Base-by-base conservation (phyloP, 306 rosid genomes). In the Quercus cerris region DNA sequence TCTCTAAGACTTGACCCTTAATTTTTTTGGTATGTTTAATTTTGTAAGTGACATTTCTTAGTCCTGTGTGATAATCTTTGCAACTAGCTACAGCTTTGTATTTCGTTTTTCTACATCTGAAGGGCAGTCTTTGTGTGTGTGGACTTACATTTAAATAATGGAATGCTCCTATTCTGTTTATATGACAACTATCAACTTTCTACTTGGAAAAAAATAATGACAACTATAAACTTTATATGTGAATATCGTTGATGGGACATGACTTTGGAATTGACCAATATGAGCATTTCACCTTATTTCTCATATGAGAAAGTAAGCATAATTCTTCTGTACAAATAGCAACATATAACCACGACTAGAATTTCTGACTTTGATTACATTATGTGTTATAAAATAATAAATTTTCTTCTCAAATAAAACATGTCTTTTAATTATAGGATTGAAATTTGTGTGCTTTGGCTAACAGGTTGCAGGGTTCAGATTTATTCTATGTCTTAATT, bases 31-130 rank as follows among this genome's bases (percentile, higher is more conserved):
- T 57, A 38, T 82, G 30, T 14, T 56, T 22, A 35, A 70, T 76
- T 25, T 69, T 44, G 46, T 17, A n/a, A 73, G 79, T 77, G 59
- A 46, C 27, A 59, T 78, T 78, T 75, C 33, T 70, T 81, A 31
- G 33, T 20, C 71, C 28, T 75, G 10, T 59, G 38, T 77, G 57
- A 71, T 76, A 72, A 52, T 55, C 49, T 54, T 67, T 44, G 38
- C 56, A 58, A 71, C 44, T n/a, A 68, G 17, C 72, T 68, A 68
- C 72, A 8, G 25, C 15, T 28, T 63, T 15, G n/a, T 27, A 6
- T 63, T 5, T 28, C 12, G 6, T 27, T 63, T 63, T 63, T 35
- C 70, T 63, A 13, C 30, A 28, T 63, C 4, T 2, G 10, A 28
- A 15, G 38, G 70, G 38, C 14, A 11, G 13, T 27, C 3, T 4